A percentile compares a stretch with the other conserved stretches of the same genome.
phyloP scores from a whole-genome alignment of 2,329 filamentous ascomycete species.

The Talaromyces islandicus region DNA sequence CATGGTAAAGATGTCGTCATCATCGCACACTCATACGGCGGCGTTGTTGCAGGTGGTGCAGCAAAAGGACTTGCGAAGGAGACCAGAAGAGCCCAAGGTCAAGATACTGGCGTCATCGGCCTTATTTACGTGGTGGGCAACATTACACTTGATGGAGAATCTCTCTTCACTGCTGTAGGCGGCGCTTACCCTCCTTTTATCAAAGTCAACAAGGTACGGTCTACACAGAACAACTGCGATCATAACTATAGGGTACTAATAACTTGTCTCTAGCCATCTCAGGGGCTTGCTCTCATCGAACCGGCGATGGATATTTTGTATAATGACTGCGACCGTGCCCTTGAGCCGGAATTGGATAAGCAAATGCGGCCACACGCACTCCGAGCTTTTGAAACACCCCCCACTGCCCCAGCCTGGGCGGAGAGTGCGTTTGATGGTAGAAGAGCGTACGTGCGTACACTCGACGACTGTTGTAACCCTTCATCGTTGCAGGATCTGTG shows the following conservation, averaged over 20 bases:
- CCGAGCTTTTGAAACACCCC: background rate
- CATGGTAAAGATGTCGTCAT: slow-evolving; percentile 23
- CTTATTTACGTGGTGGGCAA: slow-evolving; percentile 20
- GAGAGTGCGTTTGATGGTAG: slow-evolving; percentile 1
- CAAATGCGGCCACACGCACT: background rate
- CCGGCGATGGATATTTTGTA: background rate
- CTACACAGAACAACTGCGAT: background rate
- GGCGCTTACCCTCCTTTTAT: background rate
- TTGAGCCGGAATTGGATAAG: background rate
- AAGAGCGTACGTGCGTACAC: background rate
- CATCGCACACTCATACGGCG: slow-evolving; percentile 28
- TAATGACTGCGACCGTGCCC: background rate
- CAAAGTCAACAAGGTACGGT: background rate
- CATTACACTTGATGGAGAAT: slow-evolving; percentile 16
- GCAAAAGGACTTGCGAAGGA: slow-evolving; percentile 23
- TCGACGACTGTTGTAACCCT: background rate
- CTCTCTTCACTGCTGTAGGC: background rate
- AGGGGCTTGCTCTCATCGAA: background rate
- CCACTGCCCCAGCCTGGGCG: background rate
- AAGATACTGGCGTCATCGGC: slow-evolving; percentile 14
- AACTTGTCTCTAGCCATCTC: background rate
- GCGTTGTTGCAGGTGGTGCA: slow-evolving; percentile 23
- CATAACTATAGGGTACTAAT: background rate
- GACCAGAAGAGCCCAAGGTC: slow-evolving; percentile 14
- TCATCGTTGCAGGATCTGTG: background rate